These are phyloP conservation scores for Suillus bovinus DNA, from an alignment of 768 basidiomycete genomes.

Conservation along the genomic window DNA sequence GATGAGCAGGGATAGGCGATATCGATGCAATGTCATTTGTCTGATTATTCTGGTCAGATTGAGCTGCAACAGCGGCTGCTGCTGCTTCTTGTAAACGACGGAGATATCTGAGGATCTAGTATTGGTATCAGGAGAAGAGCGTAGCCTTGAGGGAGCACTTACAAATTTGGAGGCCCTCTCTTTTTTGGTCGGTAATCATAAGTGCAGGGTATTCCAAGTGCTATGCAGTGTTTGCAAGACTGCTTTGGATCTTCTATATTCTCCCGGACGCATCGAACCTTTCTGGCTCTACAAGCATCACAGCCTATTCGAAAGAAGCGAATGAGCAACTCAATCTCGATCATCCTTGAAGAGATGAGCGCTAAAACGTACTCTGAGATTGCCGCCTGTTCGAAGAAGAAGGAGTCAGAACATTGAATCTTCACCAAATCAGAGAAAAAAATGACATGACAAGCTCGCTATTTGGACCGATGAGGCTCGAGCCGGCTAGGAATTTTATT, in stretches of 20 bases:
- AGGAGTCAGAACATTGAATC: constrained; percentile 35
- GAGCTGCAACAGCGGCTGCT: constrained; percentile 53
- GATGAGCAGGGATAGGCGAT: constrained; percentile 47
- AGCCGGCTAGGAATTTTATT: constrained; percentile 40
- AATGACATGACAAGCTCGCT: constrained; percentile 38
- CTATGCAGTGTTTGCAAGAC: constrained; percentile 85
- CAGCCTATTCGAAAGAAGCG: constrained; percentile 52
- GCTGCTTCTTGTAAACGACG: constrained; percentile 75
- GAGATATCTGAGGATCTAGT: constrained; percentile 55
- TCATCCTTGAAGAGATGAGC: constrained; percentile 17
- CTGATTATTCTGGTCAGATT: constrained; percentile 39
- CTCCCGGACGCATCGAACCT: constrained; percentile 83
- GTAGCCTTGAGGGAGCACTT: constrained; percentile 27
- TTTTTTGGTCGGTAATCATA: constrained; percentile 96
- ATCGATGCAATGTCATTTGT: constrained; percentile 37
- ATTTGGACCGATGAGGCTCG: constrained; percentile 24
- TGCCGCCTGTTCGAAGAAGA: constrained; percentile 60
- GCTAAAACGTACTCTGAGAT: constrained; percentile 68
- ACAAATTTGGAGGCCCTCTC: constrained; percentile 91
- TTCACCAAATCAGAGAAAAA: constrained; percentile 23
- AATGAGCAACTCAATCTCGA: constrained; percentile 23
- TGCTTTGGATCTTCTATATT: constrained; percentile 75
- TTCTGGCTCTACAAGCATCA: constrained; percentile 84
- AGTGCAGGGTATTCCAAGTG: constrained; percentile 81
- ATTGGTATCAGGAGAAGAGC: constrained; percentile 1